Evolutionary conservation across 768 basidiomycete genomes (phyloP).

Genomic region (Boletus subcaerulescens): DNA sequence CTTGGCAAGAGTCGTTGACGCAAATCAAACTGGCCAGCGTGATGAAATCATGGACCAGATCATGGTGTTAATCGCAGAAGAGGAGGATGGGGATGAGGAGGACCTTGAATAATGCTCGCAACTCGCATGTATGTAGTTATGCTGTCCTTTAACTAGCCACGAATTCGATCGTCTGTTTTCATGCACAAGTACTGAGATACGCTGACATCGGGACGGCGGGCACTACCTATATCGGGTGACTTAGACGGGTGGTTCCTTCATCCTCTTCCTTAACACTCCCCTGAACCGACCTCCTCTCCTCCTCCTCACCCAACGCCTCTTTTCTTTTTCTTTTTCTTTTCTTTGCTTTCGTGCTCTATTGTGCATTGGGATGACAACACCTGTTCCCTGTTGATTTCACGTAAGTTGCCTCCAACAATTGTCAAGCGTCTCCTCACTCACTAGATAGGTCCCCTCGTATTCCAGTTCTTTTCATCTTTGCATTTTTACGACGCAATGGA

Average conservation of each 20-base stretch:
- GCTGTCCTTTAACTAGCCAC: too few species aligned
- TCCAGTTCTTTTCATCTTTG: constrained; percentile 38
- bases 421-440: neutral
- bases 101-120: too few species aligned
- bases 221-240: too few species aligned
- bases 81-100: too few species aligned
- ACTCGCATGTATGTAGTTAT: too few species aligned
- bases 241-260: constrained; percentile 23
- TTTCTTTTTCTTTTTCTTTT: constrained; percentile 26
- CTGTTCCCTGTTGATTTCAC: constrained; percentile 31
- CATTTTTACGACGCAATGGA: constrained; percentile 40
- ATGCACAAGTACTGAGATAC: too few species aligned
- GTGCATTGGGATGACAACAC: constrained; percentile 32
- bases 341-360: constrained; percentile 31
- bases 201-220: too few species aligned
- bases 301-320: constrained; percentile 41
- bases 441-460: constrained; percentile 30
- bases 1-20: too few species aligned
- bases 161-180: too few species aligned
- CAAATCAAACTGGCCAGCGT: too few species aligned
- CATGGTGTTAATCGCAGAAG: too few species aligned
- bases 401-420: constrained; percentile 21
- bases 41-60: too few species aligned
- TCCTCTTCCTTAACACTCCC: constrained; percentile 22
- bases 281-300: constrained; percentile 23